Conservation (phyloP, 805 yeast genomes). For the Sugiyamaella qingdaonensis region DNA sequence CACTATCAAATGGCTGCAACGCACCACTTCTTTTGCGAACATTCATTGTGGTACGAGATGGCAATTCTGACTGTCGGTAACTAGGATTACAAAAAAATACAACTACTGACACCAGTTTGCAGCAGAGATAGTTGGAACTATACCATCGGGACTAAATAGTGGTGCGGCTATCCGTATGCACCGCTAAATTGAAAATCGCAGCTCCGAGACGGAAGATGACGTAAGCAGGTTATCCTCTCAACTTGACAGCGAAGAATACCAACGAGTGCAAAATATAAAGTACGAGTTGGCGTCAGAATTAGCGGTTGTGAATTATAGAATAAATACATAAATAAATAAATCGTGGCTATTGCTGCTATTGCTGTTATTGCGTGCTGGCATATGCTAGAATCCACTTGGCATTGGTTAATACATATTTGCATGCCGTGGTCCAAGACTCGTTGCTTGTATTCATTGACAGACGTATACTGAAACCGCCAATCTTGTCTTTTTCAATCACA, state of each 20-base stretch:
- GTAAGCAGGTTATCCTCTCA: too few species aligned
- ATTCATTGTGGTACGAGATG: neutral
- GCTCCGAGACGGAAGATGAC: too few species aligned
- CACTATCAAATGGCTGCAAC: slow-evolving; percentile 2
- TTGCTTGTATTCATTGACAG: slow-evolving; percentile 57
- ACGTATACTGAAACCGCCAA: slow-evolving; percentile 74
- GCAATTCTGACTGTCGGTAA: neutral
- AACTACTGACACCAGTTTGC: too few species aligned
- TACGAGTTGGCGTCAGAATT: too few species aligned
- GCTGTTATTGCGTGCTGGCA: slow-evolving; percentile 38
- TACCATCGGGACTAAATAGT: too few species aligned
- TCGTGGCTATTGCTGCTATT: neutral
- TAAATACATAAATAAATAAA: neutral
- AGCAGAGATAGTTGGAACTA: too few species aligned
- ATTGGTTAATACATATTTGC: slow-evolving; percentile 74
- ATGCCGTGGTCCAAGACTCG: slow-evolving; percentile 86
- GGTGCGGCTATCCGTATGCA: too few species aligned
- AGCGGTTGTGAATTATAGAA: too few species aligned
- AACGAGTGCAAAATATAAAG: too few species aligned
- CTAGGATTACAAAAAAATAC: too few species aligned
- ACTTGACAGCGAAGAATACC: too few species aligned
- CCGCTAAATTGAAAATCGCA: too few species aligned
- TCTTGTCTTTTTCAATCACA: slow-evolving; percentile 60
- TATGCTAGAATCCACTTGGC: slow-evolving; percentile 82
- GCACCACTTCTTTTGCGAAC: slow-evolving; percentile 3